Percentiles rank a stretch among this genome's conserved stretches.
Conservation (phyloP, 2,329 filamentous ascomycete genomes). For the Venturia oleaginea region DNA sequence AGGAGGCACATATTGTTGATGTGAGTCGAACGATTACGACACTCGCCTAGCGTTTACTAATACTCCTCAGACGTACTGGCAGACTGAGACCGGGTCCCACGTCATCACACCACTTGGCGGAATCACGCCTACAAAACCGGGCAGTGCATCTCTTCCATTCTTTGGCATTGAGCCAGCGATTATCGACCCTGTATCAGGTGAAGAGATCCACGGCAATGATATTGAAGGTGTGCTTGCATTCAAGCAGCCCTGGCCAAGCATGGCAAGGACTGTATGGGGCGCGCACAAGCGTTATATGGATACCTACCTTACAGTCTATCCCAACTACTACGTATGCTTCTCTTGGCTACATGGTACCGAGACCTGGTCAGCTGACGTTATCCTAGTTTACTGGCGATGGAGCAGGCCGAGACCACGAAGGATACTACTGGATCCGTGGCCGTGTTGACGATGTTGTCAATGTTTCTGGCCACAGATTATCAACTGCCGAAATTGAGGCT, state of each 20-base stretch:
- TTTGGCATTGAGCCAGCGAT: conserved; percentile 97
- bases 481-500: conserved; percentile 95
- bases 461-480: conserved; percentile 90
- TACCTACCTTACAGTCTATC: conserved; percentile 95
- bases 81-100: conserved; percentile 96
- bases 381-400: conserved; percentile 80
- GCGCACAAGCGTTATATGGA: conserved; percentile 99
- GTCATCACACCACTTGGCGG: conserved; percentile 91
- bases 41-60: not conserved
- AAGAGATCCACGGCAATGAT: conserved; percentile 90
- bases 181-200: conserved; percentile 89
- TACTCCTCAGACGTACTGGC: conserved; percentile 81
- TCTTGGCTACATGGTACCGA: not conserved
- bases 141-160: conserved; percentile 91
- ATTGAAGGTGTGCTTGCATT: conserved; percentile 95
- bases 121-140: conserved; percentile 92
- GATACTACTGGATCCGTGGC: conserved; percentile 99
- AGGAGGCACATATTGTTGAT: conserved; percentile 87
- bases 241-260: conserved; percentile 97
- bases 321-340: conserved; percentile 85
- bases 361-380: not conserved
- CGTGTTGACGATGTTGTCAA: conserved; percentile 98
- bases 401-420: conserved; percentile 90
- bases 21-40: conserved; percentile 46
- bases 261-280: conserved; percentile 96